Base-by-base conservation (phyloP, 2,329 filamentous ascomycete genomes). In the Microthyrium microscopicum region DNA sequence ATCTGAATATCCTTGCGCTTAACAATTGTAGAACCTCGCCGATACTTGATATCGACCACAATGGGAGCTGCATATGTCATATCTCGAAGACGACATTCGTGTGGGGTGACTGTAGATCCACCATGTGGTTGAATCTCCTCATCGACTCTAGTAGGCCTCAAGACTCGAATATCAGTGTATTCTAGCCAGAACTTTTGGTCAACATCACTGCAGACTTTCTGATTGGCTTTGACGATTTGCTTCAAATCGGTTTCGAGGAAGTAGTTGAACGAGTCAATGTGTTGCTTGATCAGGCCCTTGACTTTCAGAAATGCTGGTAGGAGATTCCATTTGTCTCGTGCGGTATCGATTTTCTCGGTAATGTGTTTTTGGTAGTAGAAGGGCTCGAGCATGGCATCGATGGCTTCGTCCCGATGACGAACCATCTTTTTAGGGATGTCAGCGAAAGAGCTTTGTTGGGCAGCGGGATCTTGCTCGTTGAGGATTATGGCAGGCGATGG, bases 31-130 rank as follows among this genome's bases (percentile, higher is more conserved):
- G 77, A 77, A 37, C 85, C 84, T 54, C 84, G 72, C 22, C 83
- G 77, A 51, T 93, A 95, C 44, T 81, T 75, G 34, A 95, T 81
- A 50, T 95, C 85, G 39, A 95, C 84, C 22, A 83, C 70, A 40
- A 98, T 92, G 1, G 87, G 87, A 7, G 89, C 89, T 15, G 84
- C 80, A 52, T 98, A 98, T n/a, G 87, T 95, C 68, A 93, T 85
- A 52, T 98, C 91, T 47, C 91, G 76, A 37, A 98, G 65, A 21
- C 89, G 80, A 51, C 89, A 98, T 61, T 98, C 91, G 61, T 95
- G 92, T 2, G 89, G 89, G 2, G 83, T 92, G 40, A 98, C 61
- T 5, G 59, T 63, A 6, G 64, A 68, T 36, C 57, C 52, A 34
- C 21, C 26, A 13, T 52, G 45, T 34, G 50, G 41, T 17, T 47